A percentile compares a stretch with the other conserved stretches of the same genome.
Conservation (phyloP, 2,329 filamentous ascomycete genomes). For the Phoma sp. region DNA sequence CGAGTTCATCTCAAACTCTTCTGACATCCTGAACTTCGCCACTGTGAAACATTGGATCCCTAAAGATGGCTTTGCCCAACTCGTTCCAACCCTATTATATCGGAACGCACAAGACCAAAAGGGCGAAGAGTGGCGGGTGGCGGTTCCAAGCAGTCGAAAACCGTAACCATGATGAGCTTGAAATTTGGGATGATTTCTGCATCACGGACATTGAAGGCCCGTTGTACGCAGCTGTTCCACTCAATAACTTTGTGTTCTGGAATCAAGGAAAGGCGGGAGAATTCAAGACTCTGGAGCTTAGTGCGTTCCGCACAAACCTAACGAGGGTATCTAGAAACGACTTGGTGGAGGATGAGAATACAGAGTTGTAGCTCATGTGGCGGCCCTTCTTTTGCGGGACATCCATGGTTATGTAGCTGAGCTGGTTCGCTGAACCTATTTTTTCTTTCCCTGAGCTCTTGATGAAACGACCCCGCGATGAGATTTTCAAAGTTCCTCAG, state of each 20-base stretch:
- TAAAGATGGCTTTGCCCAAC: conserved; percentile 26
- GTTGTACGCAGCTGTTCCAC: conserved; percentile 42
- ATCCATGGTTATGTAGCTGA: no score
- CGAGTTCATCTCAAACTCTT: conserved; percentile 40
- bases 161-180: conserved; percentile 7
- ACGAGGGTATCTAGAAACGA: conserved; percentile 9
- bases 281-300: conserved; percentile 40
- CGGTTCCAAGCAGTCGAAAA: conserved; percentile 32
- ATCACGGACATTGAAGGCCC: conserved; percentile 39
- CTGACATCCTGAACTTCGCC: conserved; percentile 28
- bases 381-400: no score
- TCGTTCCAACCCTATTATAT: conserved; percentile 40
- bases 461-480: no score
- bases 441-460: no score
- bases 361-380: conserved; percentile 1
- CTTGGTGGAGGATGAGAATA: not conserved
- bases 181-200: conserved; percentile 49
- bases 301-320: conserved; percentile 43
- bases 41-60: conserved; percentile 3
- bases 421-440: no score
- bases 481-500: no score
- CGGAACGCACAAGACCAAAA: conserved; percentile 31
- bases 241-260: conserved; percentile 51
- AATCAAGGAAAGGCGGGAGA: conserved; percentile 19
- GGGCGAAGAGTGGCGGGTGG: conserved; percentile 51